Percentiles rank a stretch among this genome's conserved stretches.
Evolutionary conservation across 352 stramenopile genomes (phyloP).

Genomic region (Pythium dissotocum): DNA sequence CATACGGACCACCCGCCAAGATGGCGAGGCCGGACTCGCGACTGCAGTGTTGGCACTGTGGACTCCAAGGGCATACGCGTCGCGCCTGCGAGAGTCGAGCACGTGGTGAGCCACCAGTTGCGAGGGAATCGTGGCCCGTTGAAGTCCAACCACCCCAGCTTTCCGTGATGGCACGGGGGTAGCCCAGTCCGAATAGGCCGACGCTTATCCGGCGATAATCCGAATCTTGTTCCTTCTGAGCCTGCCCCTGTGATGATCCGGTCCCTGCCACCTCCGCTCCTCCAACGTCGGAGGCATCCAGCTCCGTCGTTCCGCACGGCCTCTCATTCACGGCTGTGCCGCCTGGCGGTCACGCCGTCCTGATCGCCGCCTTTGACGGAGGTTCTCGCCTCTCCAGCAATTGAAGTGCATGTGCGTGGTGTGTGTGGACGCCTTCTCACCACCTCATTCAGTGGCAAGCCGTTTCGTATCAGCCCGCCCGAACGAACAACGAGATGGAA

Average conservation of each 20-base stretch:
- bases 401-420: conserved; percentile 23
- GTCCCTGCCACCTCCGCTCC: too few relatives aligned
- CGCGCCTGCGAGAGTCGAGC: too few relatives aligned
- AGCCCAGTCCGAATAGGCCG: neutral
- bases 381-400: neutral
- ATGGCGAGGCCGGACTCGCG: too few relatives aligned
- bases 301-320: too few relatives aligned
- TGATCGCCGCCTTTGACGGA: conserved; percentile 23
- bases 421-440: conserved; percentile 7
- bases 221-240: neutral
- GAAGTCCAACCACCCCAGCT: neutral
- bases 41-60: too few relatives aligned
- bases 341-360: neutral
- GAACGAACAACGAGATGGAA: conserved; percentile 33
- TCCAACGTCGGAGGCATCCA: too few relatives aligned
- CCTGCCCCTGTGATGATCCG: too few relatives aligned
- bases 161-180: neutral
- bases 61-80: too few relatives aligned
- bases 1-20: too few relatives aligned
- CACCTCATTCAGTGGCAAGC: conserved; percentile 11
- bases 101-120: too few relatives aligned
- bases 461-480: neutral
- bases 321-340: too few relatives aligned
- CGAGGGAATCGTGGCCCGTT: too few relatives aligned
- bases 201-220: neutral